Evolutionary conservation across 2,329 filamentous ascomycete genomes (phyloP), one percentile per base, ranked within the genome.

Genomic region (Aspergillus sp.): DNA sequence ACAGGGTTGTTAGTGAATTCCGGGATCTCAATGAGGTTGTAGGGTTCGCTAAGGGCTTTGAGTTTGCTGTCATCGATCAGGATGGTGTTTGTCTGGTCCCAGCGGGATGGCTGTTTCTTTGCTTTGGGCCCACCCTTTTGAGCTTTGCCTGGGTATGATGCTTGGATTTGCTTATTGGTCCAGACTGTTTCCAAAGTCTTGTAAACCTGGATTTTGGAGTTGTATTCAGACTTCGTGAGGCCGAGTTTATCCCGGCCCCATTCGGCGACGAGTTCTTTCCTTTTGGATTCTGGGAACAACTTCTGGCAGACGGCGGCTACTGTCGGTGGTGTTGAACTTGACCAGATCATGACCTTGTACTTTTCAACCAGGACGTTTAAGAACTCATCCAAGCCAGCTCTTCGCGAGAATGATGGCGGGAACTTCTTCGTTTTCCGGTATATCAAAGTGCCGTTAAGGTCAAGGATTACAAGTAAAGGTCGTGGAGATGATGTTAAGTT

Each of bases 361-460:
- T 87, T 86, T 12, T 83, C 75, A 64, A 96, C 82, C 64, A 93
- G 84, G 72, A 92, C 91, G 27, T 81, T 69, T 3, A 98, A 77
- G 73, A 99, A 97, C 0, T 77, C 64, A 3, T 77, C 67, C 1
- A 95, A 82, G 62, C 87, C 81, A 0, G 90, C 90, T 1, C 95
- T 88, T 62, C 82, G 76, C 44, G 86, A 75, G 70, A 92, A 90
- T 43, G 73, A 71, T 9, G 79, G 81, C 3, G 81, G 79, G 2
- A 75, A 68, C 24, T 70, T 71, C 46, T 79, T 78, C 52, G 79
- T 80, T 8, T 86, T 87, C 5, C 95, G 89, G 75, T 84, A 82
- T 58, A 98, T 83, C 1, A 99, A 82, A 0, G 93, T 97, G 61
- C 95, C 95, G 73, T 98, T 99, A 39, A 99, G 84, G 75, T 99